phyloP scores from a whole-genome alignment of 73 alveolate species.

The Paramecium tetraurelia region DNA sequence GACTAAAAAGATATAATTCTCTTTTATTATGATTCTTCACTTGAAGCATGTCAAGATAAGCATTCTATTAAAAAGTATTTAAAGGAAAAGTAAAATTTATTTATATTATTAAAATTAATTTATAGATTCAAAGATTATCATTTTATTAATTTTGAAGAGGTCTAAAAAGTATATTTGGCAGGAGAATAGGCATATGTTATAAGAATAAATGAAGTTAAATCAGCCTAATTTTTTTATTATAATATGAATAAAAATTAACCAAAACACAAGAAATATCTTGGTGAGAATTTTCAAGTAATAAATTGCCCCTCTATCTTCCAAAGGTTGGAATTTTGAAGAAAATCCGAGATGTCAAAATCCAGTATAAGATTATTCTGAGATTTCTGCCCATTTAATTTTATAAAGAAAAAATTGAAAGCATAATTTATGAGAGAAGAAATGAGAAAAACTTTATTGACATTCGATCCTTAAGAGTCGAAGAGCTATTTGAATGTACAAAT shows the following conservation, averaged over 20 bases:
- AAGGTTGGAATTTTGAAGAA: constrained; percentile 31
- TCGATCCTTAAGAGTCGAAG: not conserved
- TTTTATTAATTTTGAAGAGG: constrained; percentile 6
- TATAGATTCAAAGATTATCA: constrained; percentile 33
- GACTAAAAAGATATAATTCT: constrained; percentile 9
- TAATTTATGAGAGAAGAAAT: not conserved
- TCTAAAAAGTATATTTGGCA: not conserved
- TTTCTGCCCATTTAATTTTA: not conserved
- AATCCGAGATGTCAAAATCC: not conserved
- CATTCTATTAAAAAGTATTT: constrained; percentile 42
- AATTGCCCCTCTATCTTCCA: not conserved
- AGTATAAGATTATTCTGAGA: not conserved
- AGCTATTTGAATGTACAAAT: constrained; percentile 7
- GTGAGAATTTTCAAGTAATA: constrained; percentile 24
- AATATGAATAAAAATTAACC: constrained; percentile 17
- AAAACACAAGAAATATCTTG: constrained; percentile 33
- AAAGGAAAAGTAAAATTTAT: not conserved
- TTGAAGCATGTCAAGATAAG: constrained; percentile 35
- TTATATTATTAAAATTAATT: not conserved
- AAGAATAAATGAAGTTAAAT: constrained; percentile 9
- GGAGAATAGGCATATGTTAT: constrained; percentile 27
- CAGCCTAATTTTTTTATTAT: constrained; percentile 41
- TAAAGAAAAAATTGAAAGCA: not conserved
- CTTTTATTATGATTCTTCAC: constrained; percentile 24
- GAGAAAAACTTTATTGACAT: not conserved